A percentile compares a stretch with the other conserved stretches of the same genome.
These are phyloP conservation scores for Claviceps africana DNA, from an alignment of 2,329 filamentous ascomycete species.

Conservation along the genomic window DNA sequence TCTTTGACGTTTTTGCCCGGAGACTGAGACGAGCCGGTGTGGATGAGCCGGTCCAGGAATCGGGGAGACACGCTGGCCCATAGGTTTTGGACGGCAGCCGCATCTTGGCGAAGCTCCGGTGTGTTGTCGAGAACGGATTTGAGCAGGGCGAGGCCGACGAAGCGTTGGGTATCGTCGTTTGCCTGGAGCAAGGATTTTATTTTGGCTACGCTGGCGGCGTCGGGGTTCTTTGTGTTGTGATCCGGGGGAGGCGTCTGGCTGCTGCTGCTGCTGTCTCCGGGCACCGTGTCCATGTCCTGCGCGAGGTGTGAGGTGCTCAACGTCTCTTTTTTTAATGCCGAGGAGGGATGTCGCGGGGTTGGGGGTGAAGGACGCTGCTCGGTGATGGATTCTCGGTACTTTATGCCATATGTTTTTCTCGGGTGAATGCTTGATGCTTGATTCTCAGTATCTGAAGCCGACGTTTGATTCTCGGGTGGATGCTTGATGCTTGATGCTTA, in stretches of 20 bases:
- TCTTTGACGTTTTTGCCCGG: conserved; percentile 34
- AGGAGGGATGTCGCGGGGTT: neutral
- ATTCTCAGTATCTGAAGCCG: too few species aligned
- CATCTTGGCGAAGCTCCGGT: conserved; percentile 33
- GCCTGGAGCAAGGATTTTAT: conserved; percentile 41
- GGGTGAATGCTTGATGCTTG: too few species aligned
- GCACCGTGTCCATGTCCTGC: neutral
- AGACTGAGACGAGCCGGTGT: conserved; percentile 30
- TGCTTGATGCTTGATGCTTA: too few species aligned
- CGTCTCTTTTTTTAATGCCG: neutral
- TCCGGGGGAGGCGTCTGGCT: neutral
- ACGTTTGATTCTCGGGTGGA: too few species aligned
- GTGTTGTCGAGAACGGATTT: conserved; percentile 52
- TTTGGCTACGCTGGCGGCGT: conserved; percentile 23
- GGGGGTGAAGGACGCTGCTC: too few species aligned
- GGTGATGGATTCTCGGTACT: too few species aligned
- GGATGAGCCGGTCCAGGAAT: conserved; percentile 50
- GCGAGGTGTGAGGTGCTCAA: neutral
- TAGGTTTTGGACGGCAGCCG: conserved; percentile 29
- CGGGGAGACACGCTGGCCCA: conserved; percentile 48
- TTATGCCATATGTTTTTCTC: too few species aligned
- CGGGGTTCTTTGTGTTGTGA: neutral
- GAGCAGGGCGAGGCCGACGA: conserved; percentile 52
- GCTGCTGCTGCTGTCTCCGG: neutral
- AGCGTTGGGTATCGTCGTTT: conserved; percentile 53